Evolutionary conservation across 75 land plant genomes (phyloP).

Genomic region (Cryptomeria japonica): DNA sequence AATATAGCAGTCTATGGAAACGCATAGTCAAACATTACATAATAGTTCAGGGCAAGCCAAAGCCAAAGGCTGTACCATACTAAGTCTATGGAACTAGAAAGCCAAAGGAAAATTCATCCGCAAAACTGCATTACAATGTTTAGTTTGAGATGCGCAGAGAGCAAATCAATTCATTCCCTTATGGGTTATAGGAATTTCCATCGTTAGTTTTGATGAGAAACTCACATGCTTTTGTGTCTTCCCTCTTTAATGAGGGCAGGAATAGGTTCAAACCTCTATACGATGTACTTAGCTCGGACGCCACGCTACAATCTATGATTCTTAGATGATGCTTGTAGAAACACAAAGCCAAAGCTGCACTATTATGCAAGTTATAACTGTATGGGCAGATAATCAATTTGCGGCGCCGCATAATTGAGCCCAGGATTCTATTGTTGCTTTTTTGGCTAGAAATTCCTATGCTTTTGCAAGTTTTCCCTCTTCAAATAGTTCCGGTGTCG

Average conservation of each 20-base stretch:
- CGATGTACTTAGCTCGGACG: background rate
- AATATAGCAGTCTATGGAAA: background rate
- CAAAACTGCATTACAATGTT: no score
- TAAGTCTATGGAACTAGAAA: background rate
- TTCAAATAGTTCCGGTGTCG: background rate
- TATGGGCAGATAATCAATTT: background rate
- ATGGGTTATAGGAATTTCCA: background rate
- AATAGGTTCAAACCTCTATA: background rate
- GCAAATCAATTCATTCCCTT: background rate
- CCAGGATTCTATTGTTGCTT: background rate
- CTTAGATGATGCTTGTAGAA: background rate
- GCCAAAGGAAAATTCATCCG: no score
- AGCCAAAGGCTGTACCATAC: background rate
- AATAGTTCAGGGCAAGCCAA: background rate
- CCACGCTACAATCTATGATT: background rate
- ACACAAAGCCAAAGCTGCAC: background rate
- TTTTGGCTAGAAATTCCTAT: background rate
- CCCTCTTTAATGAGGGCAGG: background rate
- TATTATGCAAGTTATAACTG: background rate
- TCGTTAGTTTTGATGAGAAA: background rate
- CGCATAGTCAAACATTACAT: background rate
- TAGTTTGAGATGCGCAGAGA: no score
- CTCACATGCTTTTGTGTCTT: background rate
- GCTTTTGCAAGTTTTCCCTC: background rate
- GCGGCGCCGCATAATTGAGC: background rate